Conservation (phyloP, 106 monocot species). For the Platanthera guangdongensis region DNA sequence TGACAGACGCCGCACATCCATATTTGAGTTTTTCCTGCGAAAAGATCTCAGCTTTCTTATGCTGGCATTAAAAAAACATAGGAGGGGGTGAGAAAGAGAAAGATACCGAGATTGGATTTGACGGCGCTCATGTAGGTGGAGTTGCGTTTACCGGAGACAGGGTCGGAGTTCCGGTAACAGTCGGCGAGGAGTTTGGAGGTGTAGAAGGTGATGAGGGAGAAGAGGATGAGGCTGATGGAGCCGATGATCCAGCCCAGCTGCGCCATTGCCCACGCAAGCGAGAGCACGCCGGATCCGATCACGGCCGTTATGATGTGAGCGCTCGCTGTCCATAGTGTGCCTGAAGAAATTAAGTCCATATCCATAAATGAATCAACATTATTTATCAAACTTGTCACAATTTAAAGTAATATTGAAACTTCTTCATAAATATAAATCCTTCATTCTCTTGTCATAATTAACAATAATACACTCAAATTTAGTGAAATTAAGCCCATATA, state of each 20-base stretch:
- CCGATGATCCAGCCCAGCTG: conserved; percentile 24
- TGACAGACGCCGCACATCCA: conserved; percentile 52
- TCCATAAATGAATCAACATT: too few relatives aligned
- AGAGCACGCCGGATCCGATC: conserved; percentile 49
- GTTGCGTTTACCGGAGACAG: conserved; percentile 16
- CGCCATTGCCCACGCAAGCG: conserved; percentile 21
- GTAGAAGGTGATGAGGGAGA: conserved; percentile 15
- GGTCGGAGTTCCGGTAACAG: conserved; percentile 17
- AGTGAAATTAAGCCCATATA: too few relatives aligned
- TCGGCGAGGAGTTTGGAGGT: conserved; percentile 21
- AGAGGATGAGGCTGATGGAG: conserved; percentile 5
- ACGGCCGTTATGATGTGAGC: conserved; percentile 73
- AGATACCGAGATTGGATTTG: conserved; percentile 12
- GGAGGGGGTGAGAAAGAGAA: neutral
- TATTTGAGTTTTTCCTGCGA: neutral
- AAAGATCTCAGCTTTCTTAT: neutral
- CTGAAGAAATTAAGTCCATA: conserved; percentile 6
- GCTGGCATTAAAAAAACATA: conserved; percentile 2
- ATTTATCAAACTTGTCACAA: neutral
- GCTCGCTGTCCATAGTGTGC: conserved; percentile 60
- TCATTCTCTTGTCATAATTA: too few relatives aligned
- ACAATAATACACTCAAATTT: too few relatives aligned
- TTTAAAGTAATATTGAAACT: too few relatives aligned
- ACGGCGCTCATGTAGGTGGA: conserved; percentile 19
- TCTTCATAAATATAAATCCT: too few relatives aligned